Conservation (phyloP, 208 protist species). For the Porcisia deanei region DNA sequence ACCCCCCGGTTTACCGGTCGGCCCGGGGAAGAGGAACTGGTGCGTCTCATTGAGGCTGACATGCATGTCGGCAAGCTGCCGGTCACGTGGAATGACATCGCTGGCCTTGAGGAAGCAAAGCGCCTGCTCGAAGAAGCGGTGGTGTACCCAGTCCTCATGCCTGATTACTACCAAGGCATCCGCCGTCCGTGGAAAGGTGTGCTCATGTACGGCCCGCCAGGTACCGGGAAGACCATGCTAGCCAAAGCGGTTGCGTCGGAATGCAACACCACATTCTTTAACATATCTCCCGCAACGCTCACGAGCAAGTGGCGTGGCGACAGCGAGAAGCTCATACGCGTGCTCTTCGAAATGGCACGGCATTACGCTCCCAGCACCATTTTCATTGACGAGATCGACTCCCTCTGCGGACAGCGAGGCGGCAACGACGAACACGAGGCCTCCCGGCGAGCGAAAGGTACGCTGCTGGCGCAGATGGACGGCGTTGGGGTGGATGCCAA, state of each 20-base stretch:
- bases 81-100: slow-evolving; percentile 90
- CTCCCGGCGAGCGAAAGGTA: slow-evolving; percentile 98
- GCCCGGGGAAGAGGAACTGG: slow-evolving; percentile 80
- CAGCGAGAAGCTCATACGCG: slow-evolving; percentile 93
- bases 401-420: slow-evolving; percentile 88
- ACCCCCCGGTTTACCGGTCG: slow-evolving; percentile 59
- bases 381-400: slow-evolving; percentile 97
- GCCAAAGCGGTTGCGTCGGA: slow-evolving; percentile 93
- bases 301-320: slow-evolving; percentile 95
- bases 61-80: slow-evolving; percentile 74
- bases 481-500: slow-evolving; percentile 75
- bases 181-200: slow-evolving; percentile 92
- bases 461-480: slow-evolving; percentile 98
- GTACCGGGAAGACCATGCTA: slow-evolving; percentile 95
- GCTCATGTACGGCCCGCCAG: slow-evolving; percentile 92
- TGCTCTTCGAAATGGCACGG: slow-evolving; percentile 93
- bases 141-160: slow-evolving; percentile 92
- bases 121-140: slow-evolving; percentile 91
- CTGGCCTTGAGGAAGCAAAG: slow-evolving; percentile 92
- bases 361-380: slow-evolving; percentile 92
- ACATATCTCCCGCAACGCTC: slow-evolving; percentile 90
- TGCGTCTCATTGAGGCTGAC: slow-evolving; percentile 82
- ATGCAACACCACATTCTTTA: slow-evolving; percentile 95
- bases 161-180: slow-evolving; percentile 93
- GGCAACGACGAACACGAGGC: slow-evolving; percentile 88